Evolutionary conservation across 2,329 filamentous ascomycete genomes (phyloP), one percentile per base, ranked within the genome.

Genomic region (Fusarium humuli): DNA sequence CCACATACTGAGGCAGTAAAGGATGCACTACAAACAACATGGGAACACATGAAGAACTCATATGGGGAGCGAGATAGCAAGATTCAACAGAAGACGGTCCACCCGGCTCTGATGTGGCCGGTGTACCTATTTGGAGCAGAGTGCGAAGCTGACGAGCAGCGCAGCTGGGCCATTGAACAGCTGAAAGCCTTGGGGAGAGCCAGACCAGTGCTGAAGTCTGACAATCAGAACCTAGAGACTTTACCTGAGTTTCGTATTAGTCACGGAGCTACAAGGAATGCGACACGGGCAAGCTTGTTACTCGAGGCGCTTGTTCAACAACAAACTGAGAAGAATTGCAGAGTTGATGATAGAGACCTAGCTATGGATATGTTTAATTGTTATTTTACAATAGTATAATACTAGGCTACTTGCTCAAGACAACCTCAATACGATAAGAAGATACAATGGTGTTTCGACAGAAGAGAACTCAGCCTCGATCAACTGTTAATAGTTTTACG

Each of bases 351-450:
- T 3, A 23, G 55, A 20, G 54, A 62, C 2, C 13, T 62, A 8
- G 40, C 55, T 2, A 60, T 62, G 40, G 46, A 62, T 5, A 52
- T 62, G 40, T 62, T 62, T 29, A 27, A n/a, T 22, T 62, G 54
- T 5, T 62, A 62, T 5, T 62, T 62, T 1, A 45, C 59, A 2
- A 60, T 62, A n/a, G 45, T 58, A 8, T 59, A 13, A 16, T 34
- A 12, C 50, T 25, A 2, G 45, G 20, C 16, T 34, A 29, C 10
- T 27, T 27, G 9, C 10, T 11, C 25, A 27, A 29, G 27, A 29
- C 11, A 5, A 11, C 10, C 27, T 11, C 10, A 29, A 29, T 29
- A 29, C 27, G 27, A 29, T 29, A 1, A 29, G 27, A 29, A 29
- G 10, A 4, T 29, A 29, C 27, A 11, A 29, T 12, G 1, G 2